These are phyloP conservation scores for Eudorina sp. DNA, from an alignment of 139 green algal genomes.

Conservation along the genomic window DNA sequence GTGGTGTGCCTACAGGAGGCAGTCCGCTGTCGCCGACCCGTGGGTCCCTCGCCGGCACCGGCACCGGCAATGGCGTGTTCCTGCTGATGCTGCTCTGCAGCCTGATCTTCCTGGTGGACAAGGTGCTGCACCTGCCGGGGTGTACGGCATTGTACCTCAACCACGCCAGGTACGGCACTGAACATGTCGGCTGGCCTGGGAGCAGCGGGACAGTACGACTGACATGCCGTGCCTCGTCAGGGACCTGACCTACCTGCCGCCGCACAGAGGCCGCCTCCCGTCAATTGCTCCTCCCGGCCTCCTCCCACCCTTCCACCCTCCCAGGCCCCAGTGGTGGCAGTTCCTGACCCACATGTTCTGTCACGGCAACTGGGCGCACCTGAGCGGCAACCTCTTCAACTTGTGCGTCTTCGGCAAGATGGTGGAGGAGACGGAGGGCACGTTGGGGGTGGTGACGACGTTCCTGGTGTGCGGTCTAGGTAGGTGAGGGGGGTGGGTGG, in stretches of 20 bases:
- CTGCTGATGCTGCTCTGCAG: constrained; percentile 68
- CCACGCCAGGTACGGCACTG: constrained; percentile 59
- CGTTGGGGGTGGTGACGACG: constrained; percentile 61
- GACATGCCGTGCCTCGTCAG: too few relatives aligned
- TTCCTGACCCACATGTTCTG: constrained; percentile 77
- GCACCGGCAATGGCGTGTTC: constrained; percentile 47
- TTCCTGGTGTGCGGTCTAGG: constrained; percentile 80
- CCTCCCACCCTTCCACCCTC: neutral
- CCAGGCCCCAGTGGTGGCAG: constrained; percentile 70
- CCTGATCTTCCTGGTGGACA: constrained; percentile 69
- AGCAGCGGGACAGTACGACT: too few relatives aligned
- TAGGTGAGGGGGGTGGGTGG: constrained; percentile 41
- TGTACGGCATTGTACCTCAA: constrained; percentile 73
- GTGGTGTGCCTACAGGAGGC: too few relatives aligned
- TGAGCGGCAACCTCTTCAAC: constrained; percentile 79
- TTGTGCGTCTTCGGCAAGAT: constrained; percentile 81
- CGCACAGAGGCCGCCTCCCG: neutral
- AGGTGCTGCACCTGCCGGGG: constrained; percentile 68
- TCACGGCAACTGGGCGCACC: constrained; percentile 70
- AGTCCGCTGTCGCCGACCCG: too few relatives aligned
- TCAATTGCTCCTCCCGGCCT: neutral
- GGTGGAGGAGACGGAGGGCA: constrained; percentile 82
- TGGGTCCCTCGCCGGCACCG: neutral
- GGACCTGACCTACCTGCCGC: too few relatives aligned
- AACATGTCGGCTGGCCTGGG: too few relatives aligned